phyloP scores from a whole-genome alignment of 2,329 filamentous ascomycete genomes.

The Alternaria brassicae region DNA sequence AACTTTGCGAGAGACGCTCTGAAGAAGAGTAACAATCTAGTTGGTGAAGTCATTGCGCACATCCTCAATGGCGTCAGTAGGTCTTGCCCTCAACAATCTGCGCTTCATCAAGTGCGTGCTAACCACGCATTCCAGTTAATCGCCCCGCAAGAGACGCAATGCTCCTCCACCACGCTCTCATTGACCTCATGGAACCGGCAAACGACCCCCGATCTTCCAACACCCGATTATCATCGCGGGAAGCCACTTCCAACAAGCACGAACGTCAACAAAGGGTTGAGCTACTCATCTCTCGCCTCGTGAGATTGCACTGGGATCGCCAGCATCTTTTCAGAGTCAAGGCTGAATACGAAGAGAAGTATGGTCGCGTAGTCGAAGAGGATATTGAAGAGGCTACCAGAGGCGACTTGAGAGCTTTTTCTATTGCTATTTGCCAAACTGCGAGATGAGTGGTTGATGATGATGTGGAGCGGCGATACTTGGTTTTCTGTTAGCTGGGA shows the following conservation, averaged over 20 bases:
- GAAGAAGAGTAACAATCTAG: conserved; percentile 86
- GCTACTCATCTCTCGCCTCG: conserved; percentile 83
- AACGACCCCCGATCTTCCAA: conserved; percentile 34
- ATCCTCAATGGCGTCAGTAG: conserved; percentile 86
- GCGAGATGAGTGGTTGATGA: conserved; percentile 13
- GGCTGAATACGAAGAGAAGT: conserved; percentile 78
- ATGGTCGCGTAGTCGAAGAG: conserved; percentile 75
- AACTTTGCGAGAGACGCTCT: conserved; percentile 92
- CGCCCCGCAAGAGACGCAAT: conserved; percentile 91
- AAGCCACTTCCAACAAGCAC: conserved; percentile 43
- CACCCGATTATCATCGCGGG: conserved; percentile 28
- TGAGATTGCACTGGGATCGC: conserved; percentile 92
- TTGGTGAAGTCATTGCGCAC: conserved; percentile 92
- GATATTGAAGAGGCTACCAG: conserved; percentile 79
- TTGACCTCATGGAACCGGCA: conserved; percentile 57
- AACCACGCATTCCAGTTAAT: conserved; percentile 63
- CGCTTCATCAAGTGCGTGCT: not conserved
- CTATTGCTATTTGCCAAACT: conserved; percentile 64
- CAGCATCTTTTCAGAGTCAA: conserved; percentile 82
- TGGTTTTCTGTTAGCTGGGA: not conserved
- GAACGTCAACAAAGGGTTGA: conserved; percentile 72
- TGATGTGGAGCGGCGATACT: not conserved
- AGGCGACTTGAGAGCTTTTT: conserved; percentile 80
- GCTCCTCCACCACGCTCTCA: conserved; percentile 86
- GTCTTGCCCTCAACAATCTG: not conserved